Base-by-base conservation (phyloP, 2,329 filamentous ascomycete species). In the Colletotrichum tamarilloi region DNA sequence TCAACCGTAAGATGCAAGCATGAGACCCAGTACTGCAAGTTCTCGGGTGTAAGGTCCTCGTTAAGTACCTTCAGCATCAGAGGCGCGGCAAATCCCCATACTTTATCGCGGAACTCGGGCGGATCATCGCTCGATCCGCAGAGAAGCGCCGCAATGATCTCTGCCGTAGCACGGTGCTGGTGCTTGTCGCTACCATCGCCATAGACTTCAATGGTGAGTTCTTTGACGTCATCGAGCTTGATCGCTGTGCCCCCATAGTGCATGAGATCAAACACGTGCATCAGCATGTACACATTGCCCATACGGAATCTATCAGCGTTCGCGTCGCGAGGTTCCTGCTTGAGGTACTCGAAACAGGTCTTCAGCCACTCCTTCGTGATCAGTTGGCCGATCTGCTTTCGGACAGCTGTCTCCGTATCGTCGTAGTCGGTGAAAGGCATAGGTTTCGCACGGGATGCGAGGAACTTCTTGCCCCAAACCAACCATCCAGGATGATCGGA, bases 161-260 rank as follows among this genome's bases (percentile, higher is more conserved):
- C 97, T 0, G 97, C 91, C 2, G 97, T 98, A 19, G 97, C 97
- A 65, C 97, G 94, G 81, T 99, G 97, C 81, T 99, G 96, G 81
- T 99, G 97, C 83, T 98, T 98, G 81, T 99, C 97, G 78, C 92
- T 97, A 11, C 97, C 97, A 81, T 99, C 96, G 16, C 92, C 96
- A 79, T 95, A 98, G 0, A 97, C 91, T 2, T 91, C 90, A 72
- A 89, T 86, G 5, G 94, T 91, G 73, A 98, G 87, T 77, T 95
- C 92, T 79, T 96, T 93, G 81, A 99, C 92, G 68, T 99, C 97
- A 6, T 96, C 92, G 77, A 98, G 94, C 0, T 91, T 97, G 28
- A 93, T 93, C 16, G 87, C 86, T 0, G 97, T 95, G 65, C 94
- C 85, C 1, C 92, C 94, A 78, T 93, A 92, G 77, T 97, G 91